phyloP scores from a whole-genome alignment of 2,329 filamentous ascomycete species.

The Lachnellula occidentalis region DNA sequence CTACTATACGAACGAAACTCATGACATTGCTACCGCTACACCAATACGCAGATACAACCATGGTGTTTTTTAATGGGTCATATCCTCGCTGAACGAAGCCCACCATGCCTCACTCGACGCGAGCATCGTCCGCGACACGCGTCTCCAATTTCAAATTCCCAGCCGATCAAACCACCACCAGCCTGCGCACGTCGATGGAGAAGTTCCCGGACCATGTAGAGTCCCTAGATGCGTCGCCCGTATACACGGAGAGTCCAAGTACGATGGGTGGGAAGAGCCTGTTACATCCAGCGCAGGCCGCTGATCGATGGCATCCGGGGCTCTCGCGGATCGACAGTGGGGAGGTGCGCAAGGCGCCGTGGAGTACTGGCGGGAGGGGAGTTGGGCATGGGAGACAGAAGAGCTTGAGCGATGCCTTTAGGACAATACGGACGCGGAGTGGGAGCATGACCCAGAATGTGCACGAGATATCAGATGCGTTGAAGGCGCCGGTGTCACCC shows the following conservation, averaged over 20 bases:
- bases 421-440: constrained; percentile 71
- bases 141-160: constrained; percentile 28
- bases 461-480: constrained; percentile 84
- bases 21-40: background rate
- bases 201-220: constrained; percentile 55
- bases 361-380: constrained; percentile 34
- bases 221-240: constrained; percentile 22
- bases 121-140: constrained; percentile 33
- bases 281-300: constrained; percentile 26
- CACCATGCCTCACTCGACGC: constrained; percentile 39
- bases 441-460: constrained; percentile 89
- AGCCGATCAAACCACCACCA: constrained; percentile 21
- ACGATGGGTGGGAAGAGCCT: constrained; percentile 22
- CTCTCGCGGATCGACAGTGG: constrained; percentile 45
- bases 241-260: constrained; percentile 14
- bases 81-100: constrained; percentile 10
- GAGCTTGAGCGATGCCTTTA: constrained; percentile 84
- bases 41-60: constrained; percentile 7
- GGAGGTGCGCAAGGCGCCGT: constrained; percentile 14
- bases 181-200: constrained; percentile 39
- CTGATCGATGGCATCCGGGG: constrained; percentile 52
- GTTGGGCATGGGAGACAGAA: constrained; percentile 63
- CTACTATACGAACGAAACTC: background rate
- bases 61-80: constrained; percentile 8
- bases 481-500: constrained; percentile 84